Evolutionary conservation across 1,284 basidiomycete species (phyloP).

Genomic region (Trichosporon coremiiforme): DNA sequence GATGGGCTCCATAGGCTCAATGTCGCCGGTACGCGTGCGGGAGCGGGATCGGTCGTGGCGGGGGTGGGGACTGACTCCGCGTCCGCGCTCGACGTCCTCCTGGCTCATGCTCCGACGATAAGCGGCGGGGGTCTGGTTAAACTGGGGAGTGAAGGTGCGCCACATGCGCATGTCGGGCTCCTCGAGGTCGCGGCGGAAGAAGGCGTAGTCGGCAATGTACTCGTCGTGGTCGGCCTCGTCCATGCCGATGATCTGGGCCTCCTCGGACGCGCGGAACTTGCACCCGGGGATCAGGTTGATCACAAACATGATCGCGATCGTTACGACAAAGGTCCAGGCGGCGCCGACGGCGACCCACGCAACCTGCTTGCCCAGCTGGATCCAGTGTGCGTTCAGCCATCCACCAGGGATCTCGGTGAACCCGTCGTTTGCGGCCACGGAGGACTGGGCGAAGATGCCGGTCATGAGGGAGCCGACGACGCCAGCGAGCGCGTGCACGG

Average conservation of each 20-base stretch:
- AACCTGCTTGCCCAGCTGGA: conserved; percentile 79
- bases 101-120: conserved; percentile 4
- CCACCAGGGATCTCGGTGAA: conserved; percentile 64
- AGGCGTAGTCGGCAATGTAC: conserved; percentile 57
- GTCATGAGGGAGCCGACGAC: conserved; percentile 74
- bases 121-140: conserved; percentile 15
- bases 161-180: conserved; percentile 32
- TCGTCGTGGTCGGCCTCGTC: conserved; percentile 62
- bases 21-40: background rate
- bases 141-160: conserved; percentile 19
- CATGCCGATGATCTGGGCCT: conserved; percentile 82
- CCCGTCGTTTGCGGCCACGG: conserved; percentile 74
- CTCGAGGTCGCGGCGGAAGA: conserved; percentile 55
- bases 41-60: conserved; percentile 6
- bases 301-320: conserved; percentile 59
- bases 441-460: conserved; percentile 68
- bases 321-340: conserved; percentile 61
- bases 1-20: conserved; percentile 15
- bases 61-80: background rate
- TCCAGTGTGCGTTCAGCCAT: conserved; percentile 71
- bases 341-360: conserved; percentile 74
- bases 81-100: conserved; percentile 15
- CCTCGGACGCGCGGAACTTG: conserved; percentile 69
- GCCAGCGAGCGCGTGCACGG: conserved; percentile 89
- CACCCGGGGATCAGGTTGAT: conserved; percentile 77